Conservation (phyloP, 2,329 filamentous ascomycete genomes). For the Fusarium dlaminii region DNA sequence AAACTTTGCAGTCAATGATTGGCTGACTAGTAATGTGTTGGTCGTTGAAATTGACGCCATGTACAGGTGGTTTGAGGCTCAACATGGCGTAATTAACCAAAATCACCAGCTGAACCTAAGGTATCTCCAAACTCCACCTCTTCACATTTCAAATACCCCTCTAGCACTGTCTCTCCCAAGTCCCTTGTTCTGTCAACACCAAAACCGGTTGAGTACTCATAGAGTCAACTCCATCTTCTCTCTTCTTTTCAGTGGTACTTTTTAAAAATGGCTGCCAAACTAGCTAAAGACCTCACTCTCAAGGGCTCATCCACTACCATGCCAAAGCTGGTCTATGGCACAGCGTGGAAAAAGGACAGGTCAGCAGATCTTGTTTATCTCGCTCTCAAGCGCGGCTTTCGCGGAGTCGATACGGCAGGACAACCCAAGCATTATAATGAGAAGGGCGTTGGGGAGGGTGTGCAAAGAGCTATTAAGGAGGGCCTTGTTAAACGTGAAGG, state of each 20-base stretch:
- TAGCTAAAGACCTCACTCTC: conserved; percentile 48
- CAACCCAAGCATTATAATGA: conserved; percentile 84
- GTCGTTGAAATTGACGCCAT: conserved; percentile 4
- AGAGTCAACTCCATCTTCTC: neutral
- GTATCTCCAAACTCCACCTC: neutral
- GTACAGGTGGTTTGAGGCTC: conserved; percentile 20
- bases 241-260: neutral
- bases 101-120: neutral
- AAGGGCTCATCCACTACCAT: conserved; percentile 50
- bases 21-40: conserved; percentile 5
- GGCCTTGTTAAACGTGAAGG: conserved; percentile 65
- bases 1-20: conserved; percentile 4
- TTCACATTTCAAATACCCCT: neutral
- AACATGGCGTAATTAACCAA: conserved; percentile 15
- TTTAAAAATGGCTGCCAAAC: conserved; percentile 27
- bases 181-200: too few species aligned
- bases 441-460: conserved; percentile 72
- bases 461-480: conserved; percentile 68
- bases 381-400: conserved; percentile 75
- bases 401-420: conserved; percentile 79
- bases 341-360: conserved; percentile 82
- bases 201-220: neutral
- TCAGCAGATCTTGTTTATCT: conserved; percentile 74
- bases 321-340: conserved; percentile 76
- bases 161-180: neutral